Base-by-base conservation (phyloP, 306 rosid species). In the Begonia loranthoides region DNA sequence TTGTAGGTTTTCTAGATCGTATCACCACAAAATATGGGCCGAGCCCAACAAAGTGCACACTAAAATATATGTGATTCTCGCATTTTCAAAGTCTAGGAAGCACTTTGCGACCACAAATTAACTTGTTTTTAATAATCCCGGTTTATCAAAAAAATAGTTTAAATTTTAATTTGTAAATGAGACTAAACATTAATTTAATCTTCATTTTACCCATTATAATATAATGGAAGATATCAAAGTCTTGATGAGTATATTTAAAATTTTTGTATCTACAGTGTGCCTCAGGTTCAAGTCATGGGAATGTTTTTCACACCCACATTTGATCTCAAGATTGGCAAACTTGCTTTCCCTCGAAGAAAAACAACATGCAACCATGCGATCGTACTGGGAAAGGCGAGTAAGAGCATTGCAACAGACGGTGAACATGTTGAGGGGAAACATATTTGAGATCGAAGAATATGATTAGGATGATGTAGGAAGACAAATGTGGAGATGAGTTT, bases 251-350 rank as follows among this genome's bases (percentile, higher is more conserved):
- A 19, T 19, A 2, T 19, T 19, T 19, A 19, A 1, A 28, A n/a
- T n/a, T 28, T 28, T 28, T 28, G 36, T 14, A 10, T 14, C 61
- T 74, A 83, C 92, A 90, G 99, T 47, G 62, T 90, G 48, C 59
- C 82, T 51, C 69, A 74, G 52, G 95, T 86, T 65, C 61, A 80
- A 82, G 92, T 76, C 60, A 9, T 43, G 45, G 99, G 99, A 50
- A 51, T 60, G 24, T 17, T 70, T 13, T 65, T 90, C 43, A 73
- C 82, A 9, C 92, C 99, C 9, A 69, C 82, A 12, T 73, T 90
- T 33, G 49, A 64, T 50, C 79, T 74, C 41, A 87, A 80, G 47
- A 66, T 50, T 16, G 54, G 64, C 60, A 57, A 16, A 33, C 41
- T 5, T 28, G 12, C 50, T 46, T 50, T 56, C 22, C 12, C 68